Percentiles rank a stretch among this genome's conserved stretches.
These are phyloP conservation scores for Alternaria burnsii DNA, from an alignment of 2,329 filamentous ascomycete species.

Conservation along the genomic window DNA sequence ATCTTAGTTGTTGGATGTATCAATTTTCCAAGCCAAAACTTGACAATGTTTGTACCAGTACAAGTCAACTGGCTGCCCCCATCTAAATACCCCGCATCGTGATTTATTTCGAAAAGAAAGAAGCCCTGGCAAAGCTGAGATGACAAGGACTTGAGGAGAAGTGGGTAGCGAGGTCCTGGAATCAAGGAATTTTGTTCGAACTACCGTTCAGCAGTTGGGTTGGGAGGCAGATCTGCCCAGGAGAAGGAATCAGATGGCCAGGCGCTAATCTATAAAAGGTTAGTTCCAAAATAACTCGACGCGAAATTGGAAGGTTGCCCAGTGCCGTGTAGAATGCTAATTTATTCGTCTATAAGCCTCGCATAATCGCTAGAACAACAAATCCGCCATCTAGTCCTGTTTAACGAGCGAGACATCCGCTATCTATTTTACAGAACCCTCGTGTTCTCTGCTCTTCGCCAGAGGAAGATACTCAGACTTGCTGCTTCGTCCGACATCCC, in stretches of 20 bases:
- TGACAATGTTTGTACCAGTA: background rate
- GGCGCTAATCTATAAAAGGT: background rate
- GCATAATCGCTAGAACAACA: background rate
- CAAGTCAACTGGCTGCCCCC: background rate
- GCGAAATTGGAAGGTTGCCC: background rate
- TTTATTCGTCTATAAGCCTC: background rate
- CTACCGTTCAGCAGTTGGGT: background rate
- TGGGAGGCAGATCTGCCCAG: background rate
- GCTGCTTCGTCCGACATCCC: constrained; percentile 9
- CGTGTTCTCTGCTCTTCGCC: constrained; percentile 16
- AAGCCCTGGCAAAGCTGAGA: background rate
- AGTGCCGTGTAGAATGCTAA: background rate
- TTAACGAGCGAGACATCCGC: constrained; percentile 23
- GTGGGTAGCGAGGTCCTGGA: background rate
- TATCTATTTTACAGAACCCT: constrained; percentile 8
- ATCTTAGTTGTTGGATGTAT: constrained; percentile 17
- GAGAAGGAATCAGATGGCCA: background rate
- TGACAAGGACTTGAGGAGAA: too few relatives aligned
- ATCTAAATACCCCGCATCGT: constrained; percentile 15
- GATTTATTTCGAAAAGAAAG: background rate
- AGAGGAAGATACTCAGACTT: constrained; percentile 11
- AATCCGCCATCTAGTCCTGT: constrained; percentile 5
- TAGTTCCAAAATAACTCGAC: background rate
- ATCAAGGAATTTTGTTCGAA: background rate
- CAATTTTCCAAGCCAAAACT: background rate